phyloP scores from a whole-genome alignment of 805 yeast genomes.

The Limtongia smithiae region DNA sequence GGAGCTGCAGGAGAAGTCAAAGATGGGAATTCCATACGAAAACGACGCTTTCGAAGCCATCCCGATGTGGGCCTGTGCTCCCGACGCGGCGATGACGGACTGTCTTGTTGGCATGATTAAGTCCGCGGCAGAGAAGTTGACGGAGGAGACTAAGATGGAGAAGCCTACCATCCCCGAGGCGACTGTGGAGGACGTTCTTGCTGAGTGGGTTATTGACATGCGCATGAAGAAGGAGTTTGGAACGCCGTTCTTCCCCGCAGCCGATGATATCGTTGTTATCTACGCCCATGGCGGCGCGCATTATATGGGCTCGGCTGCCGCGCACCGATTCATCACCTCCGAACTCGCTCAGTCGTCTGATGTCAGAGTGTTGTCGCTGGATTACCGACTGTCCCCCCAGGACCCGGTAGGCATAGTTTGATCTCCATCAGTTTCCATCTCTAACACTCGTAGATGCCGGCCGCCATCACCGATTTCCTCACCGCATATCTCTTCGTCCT shows the following conservation, averaged over 20 bases:
- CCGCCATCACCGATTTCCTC: slow-evolving; percentile 19
- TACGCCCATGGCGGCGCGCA: slow-evolving; percentile 31
- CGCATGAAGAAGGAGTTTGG: not conserved
- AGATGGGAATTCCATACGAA: slow-evolving; percentile 5
- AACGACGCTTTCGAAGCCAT: slow-evolving; percentile 3
- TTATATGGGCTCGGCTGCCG: slow-evolving; percentile 24
- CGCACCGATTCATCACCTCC: slow-evolving; percentile 19
- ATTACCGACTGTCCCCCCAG: slow-evolving; percentile 24
- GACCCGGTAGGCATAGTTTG: slow-evolving; percentile 12
- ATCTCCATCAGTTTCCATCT: not conserved
- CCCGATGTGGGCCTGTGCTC: slow-evolving; percentile 7
- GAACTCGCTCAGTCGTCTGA: too few relatives aligned
- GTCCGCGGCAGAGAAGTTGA: slow-evolving; percentile 12
- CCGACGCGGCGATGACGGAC: slow-evolving; percentile 7
- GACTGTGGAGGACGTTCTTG: slow-evolving; percentile 10
- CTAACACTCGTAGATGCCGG: slow-evolving; percentile 8
- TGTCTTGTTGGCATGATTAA: slow-evolving; percentile 5
- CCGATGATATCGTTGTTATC: slow-evolving; percentile 20
- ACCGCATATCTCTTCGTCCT: slow-evolving; percentile 14
- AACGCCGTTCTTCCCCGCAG: not conserved
- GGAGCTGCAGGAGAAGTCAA: slow-evolving; percentile 9
- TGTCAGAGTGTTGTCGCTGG: slow-evolving; percentile 20
- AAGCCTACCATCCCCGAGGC: slow-evolving; percentile 21
- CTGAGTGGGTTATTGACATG: slow-evolving; percentile 19
- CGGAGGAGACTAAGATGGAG: slow-evolving; percentile 9